phyloP scores from a whole-genome alignment of 305 asterid genomes.

The Fraxinus greggii region DNA sequence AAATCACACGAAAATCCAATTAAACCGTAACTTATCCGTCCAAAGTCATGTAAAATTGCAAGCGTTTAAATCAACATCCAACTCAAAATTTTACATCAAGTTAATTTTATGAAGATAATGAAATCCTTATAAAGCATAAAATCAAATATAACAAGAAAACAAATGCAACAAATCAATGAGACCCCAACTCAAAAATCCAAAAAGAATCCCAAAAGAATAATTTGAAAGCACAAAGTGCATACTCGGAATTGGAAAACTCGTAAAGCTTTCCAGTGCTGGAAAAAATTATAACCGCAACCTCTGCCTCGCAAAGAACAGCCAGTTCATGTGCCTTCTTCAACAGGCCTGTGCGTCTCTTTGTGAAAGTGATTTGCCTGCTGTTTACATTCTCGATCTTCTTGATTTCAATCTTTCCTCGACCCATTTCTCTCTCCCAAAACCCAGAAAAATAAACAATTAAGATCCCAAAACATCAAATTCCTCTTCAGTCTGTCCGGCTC shows the following conservation, averaged over 20 bases:
- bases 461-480: neutral
- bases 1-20: conserved; percentile 5
- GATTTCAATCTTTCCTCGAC: conserved; percentile 42
- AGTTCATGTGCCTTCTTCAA: conserved; percentile 37
- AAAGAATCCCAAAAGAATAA: neutral
- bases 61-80: neutral
- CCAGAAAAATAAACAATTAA: neutral
- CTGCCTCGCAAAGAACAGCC: conserved; percentile 39
- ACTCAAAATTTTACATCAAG: neutral
- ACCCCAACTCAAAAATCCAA: neutral
- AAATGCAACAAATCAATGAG: neutral
- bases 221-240: neutral
- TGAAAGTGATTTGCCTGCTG: conserved; percentile 35
- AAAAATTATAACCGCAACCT: conserved; percentile 38
- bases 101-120: neutral
- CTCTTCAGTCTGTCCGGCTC: neutral
- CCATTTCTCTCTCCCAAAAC: conserved; percentile 22
- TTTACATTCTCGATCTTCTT: conserved; percentile 35
- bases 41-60: conserved; percentile 19
- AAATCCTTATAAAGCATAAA: neutral
- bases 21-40: neutral
- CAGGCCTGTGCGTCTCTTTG: conserved; percentile 34
- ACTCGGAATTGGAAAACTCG: conserved; percentile 31
- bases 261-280: conserved; percentile 37
- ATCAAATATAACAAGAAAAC: neutral